phyloP scores from a whole-genome alignment of 2,329 filamentous ascomycete genomes.

The Trichoderma arundinaceum region DNA sequence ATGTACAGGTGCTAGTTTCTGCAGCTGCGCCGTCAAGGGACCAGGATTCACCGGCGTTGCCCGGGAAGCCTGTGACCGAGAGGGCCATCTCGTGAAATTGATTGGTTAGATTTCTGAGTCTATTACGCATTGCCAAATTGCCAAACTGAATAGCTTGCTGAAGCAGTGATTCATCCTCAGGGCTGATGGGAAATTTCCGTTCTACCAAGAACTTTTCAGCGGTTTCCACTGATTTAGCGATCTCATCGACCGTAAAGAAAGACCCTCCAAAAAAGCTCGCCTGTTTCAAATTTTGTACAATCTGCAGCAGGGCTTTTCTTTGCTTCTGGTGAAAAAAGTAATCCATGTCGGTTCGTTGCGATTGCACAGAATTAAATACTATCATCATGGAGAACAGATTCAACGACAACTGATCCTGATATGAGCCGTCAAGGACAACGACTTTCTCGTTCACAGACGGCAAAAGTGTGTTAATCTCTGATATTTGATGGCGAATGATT shows the following conservation, averaged over 20 bases:
- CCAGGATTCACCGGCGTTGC: conserved; percentile 66
- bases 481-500: conserved; percentile 78
- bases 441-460: conserved; percentile 75
- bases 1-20: conserved; percentile 57
- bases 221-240: conserved; percentile 67
- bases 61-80: conserved; percentile 71
- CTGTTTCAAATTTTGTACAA: conserved; percentile 81
- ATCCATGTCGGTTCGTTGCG: conserved; percentile 80
- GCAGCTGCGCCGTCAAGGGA: conserved; percentile 61
- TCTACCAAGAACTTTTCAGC: conserved; percentile 71
- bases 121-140: conserved; percentile 62
- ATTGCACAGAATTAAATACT: conserved; percentile 85
- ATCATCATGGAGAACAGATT: conserved; percentile 87
- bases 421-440: conserved; percentile 78
- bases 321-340: conserved; percentile 88
- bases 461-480: conserved; percentile 71
- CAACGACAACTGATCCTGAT: conserved; percentile 80
- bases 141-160: conserved; percentile 70
- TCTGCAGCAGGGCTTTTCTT: conserved; percentile 65
- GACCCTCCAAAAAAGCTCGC: conserved; percentile 85
- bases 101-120: conserved; percentile 70
- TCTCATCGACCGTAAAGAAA: conserved; percentile 70
- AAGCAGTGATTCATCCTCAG: conserved; percentile 66
- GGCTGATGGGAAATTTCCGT: conserved; percentile 61
- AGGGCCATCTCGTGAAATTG: conserved; percentile 78